Percentiles rank a stretch among this genome's conserved stretches.
Evolutionary conservation across 345 rosid genomes (phyloP).

Genomic region (Eucalyptus albens): DNA sequence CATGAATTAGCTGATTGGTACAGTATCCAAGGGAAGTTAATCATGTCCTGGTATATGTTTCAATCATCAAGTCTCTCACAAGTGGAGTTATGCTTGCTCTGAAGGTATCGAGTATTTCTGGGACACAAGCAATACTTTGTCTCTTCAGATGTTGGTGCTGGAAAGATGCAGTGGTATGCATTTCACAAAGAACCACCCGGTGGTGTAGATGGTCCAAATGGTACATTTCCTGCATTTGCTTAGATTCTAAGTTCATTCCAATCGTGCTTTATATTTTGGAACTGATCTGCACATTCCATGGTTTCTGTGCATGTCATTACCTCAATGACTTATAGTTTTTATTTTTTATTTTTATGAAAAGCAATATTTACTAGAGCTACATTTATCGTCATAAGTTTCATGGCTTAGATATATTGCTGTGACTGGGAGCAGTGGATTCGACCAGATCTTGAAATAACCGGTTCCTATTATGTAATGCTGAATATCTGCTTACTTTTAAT

Average conservation of each 20-base stretch:
- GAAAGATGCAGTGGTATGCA: conserved; percentile 99
- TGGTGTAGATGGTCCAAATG: conserved; percentile 52
- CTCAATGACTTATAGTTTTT: background rate
- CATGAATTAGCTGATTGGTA: background rate
- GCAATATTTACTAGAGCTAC: background rate
- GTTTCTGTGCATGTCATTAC: background rate
- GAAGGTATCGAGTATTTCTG: conserved; percentile 81
- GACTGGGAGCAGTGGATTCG: background rate
- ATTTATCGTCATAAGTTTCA: background rate
- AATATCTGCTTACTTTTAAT: background rate
- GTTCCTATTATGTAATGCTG: background rate
- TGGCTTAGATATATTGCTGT: background rate
- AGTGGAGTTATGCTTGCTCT: background rate
- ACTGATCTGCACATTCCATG: background rate
- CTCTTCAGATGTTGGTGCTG: conserved; percentile 92
- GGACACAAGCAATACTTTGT: conserved; percentile 98
- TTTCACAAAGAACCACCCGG: conserved; percentile 79
- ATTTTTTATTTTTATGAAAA: background rate
- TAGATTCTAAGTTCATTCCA: background rate
- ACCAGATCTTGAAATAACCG: background rate
- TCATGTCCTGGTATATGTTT: background rate
- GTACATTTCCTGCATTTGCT: conserved; percentile 16
- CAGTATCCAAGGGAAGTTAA: background rate
- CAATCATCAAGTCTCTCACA: background rate
- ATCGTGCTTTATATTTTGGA: background rate